Conservation (phyloP, 345 rosid species). For the Toxicodendron radicans region DNA sequence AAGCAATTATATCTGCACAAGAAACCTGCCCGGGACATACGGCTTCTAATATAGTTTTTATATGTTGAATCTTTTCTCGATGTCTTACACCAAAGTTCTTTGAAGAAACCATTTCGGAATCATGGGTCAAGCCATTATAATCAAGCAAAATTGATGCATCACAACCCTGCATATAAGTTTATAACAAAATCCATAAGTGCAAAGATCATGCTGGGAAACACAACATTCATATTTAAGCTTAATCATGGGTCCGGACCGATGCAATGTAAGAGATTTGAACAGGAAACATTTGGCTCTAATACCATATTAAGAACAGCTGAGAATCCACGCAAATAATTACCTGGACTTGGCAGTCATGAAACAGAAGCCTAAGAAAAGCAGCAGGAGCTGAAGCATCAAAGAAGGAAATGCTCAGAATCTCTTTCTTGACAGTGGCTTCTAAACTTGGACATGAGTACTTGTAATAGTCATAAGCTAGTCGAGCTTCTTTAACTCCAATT, state of each 20-base stretch:
- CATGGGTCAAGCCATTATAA: neutral
- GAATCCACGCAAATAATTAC: neutral
- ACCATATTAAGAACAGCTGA: too few species aligned
- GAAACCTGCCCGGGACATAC: conserved; percentile 36
- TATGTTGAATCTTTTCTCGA: conserved; percentile 21
- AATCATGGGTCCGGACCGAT: too few species aligned
- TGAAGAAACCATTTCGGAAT: conserved; percentile 24
- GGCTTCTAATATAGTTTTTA: conserved; percentile 23
- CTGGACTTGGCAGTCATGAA: conserved; percentile 42
- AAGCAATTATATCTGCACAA: conserved; percentile 42
- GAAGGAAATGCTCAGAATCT: conserved; percentile 18
- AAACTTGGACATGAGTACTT: conserved; percentile 32
- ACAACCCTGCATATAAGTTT: conserved; percentile 29
- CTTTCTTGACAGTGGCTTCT: conserved; percentile 27
- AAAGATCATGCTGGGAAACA: too few species aligned
- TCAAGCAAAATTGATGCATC: conserved; percentile 40
- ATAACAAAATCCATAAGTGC: neutral
- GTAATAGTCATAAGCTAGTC: conserved; percentile 33
- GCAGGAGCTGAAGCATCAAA: conserved; percentile 31
- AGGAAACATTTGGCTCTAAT: too few species aligned
- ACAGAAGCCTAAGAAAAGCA: conserved; percentile 35
- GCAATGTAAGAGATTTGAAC: too few species aligned
- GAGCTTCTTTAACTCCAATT: conserved; percentile 23
- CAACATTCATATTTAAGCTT: too few species aligned
- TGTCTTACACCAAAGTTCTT: conserved; percentile 37